Evolutionary conservation across 352 stramenopile genomes (phyloP).

Genomic region (Globisporangium paddicum): DNA sequence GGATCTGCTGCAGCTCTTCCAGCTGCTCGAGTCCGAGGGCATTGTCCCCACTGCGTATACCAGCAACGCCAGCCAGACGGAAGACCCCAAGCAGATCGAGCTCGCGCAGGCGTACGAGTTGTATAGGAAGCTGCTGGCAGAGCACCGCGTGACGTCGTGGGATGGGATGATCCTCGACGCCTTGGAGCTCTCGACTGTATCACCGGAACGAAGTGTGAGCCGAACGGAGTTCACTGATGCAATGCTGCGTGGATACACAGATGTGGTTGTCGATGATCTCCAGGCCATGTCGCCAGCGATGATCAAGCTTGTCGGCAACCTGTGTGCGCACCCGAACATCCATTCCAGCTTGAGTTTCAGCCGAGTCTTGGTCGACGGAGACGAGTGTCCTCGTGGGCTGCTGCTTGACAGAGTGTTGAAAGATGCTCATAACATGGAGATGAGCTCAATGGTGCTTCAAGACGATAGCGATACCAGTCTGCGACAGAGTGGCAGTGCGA

Average conservation of each 20-base stretch:
- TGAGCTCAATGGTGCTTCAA: neutral
- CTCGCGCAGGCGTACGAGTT: slow-evolving; percentile 43
- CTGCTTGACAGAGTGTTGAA: slow-evolving; percentile 38
- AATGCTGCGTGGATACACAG: slow-evolving; percentile 40
- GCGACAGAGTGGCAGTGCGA: neutral
- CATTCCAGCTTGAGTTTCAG: slow-evolving; percentile 54
- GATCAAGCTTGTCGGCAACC: slow-evolving; percentile 35
- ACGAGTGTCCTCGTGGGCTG: slow-evolving; percentile 24
- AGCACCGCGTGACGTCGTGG: slow-evolving; percentile 60
- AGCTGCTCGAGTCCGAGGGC: slow-evolving; percentile 56
- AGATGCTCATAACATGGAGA: neutral
- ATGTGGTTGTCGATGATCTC: slow-evolving; percentile 68
- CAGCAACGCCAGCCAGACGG: slow-evolving; percentile 14
- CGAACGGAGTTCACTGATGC: slow-evolving; percentile 28
- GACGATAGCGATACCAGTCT: neutral
- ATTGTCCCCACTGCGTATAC: slow-evolving; percentile 41
- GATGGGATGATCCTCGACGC: slow-evolving; percentile 60
- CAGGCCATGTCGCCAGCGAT: slow-evolving; percentile 67
- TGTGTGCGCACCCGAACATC: slow-evolving; percentile 35
- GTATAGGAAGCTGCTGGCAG: slow-evolving; percentile 48
- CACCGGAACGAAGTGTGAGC: slow-evolving; percentile 9
- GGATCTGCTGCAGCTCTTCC: slow-evolving; percentile 71
- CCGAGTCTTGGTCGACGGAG: slow-evolving; percentile 26
- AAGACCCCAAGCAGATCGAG: slow-evolving; percentile 18
- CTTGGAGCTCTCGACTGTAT: slow-evolving; percentile 16